Evolutionary conservation across 192 early-diverging fungal species (phyloP), one percentile per base, ranked within the genome.

Genomic region (Mortierella claussenii): DNA sequence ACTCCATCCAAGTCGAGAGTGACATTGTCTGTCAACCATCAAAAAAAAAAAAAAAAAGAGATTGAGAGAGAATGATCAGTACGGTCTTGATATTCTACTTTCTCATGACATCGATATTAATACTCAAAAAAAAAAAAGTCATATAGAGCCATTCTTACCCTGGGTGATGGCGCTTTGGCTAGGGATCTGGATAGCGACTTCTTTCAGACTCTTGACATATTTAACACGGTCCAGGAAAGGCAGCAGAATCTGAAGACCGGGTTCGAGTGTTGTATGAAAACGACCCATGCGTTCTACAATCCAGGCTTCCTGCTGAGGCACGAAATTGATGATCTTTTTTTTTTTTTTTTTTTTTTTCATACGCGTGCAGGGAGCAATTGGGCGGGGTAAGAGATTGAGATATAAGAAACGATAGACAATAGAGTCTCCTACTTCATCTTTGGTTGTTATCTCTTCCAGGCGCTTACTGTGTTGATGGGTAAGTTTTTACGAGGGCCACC

Each of bases 221-320:
- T 87, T 83, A 60, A 98, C 91, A 21, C 86, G 86, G 62, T 98
- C 97, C 28, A 98, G 60, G 30, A 97, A 54, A 9, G 97, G 97
- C 20, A 96, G 69, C 21, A 98, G 83, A 37, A 98, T 87, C 17
- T 95, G 94, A 4, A 97, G 85, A 23, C 96, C 96, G 0, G 95
- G 95, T 52, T 95, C 91, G 2, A 98, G 79, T 49, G 96, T 86
- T 20, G 91, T 80, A 65, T 87, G 81, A 69, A 92, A 95, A 64
- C 82, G 79, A 34, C 97, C 97, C 92, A 98, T 96, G 15, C 97
- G 89, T 81, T 98, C 97, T 10, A 98, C 91, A 23, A 98, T 89
- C 94, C 96, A 97, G 0, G 96, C 92, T 79, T 97, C 95, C 78
- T 97, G 95, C 82, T 98, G 95, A 36, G 97, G 97, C 21, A 98